Base-by-base conservation (phyloP, 2,329 filamentous ascomycete genomes). In the Colletotrichum tanaceti region DNA sequence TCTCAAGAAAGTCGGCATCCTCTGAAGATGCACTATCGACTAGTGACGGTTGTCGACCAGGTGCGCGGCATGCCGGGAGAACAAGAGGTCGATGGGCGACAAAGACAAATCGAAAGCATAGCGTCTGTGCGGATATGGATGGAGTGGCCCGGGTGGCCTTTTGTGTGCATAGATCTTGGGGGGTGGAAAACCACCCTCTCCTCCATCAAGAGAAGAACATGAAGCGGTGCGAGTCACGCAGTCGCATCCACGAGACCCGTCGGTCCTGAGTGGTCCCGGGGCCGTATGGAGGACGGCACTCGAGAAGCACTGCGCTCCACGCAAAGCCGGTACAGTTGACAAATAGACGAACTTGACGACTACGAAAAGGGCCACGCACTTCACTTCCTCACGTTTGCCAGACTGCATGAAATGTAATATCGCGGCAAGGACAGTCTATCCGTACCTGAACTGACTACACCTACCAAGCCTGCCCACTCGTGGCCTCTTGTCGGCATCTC, bases 91-190 rank as follows among this genome's bases (percentile, higher is more conserved):
- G 50, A 57, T 43, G 18, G 35, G 44, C 57, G 44, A 60, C 68
- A 35, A 68, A 38, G 59, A 57, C 68, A 35, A 68, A 41, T 53
- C 54, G 28, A 58, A 58, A n/a, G 53, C 44, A 55, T 50, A 41
- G 52, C 58, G 50, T 20, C 54, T 61, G 58, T 49, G 46, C 46
- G 32, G 39, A 44, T 54, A 57, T 41, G 44, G 57, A 57, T 35
- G 65, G 47, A 63, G 41, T 49, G 70, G 66, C 58, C 41, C 53
- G 46, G 49, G 63, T 65, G 74, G 75, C 72, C 75, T 75, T 74
- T 77, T 73, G 70, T 79, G 76, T 79, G 66, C 57, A 78, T 79
- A 81, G 78, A 79, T 81, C 82, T 83, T 82, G 79, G 77, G 80
- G 76, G 77, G 77, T 80, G 77, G 79, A 80, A 76, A 78, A 83